Conservation (phyloP, 148 eudicot genomes). For the Agrostemma githago region DNA sequence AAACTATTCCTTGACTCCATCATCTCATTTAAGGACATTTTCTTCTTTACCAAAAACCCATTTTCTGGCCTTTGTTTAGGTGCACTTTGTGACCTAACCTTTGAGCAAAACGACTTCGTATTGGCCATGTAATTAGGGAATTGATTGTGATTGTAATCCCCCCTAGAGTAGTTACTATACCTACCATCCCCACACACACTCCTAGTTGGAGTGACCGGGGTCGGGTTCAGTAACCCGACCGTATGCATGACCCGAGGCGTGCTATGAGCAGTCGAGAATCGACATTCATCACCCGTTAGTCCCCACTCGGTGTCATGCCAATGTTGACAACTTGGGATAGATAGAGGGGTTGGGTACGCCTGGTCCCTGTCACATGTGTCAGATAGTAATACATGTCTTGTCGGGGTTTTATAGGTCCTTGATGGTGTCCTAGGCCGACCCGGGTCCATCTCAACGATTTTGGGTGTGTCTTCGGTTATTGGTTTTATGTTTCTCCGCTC, state of each 20-base stretch:
- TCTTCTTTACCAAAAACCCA: conserved; percentile 37
- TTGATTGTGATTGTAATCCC: conserved; percentile 17
- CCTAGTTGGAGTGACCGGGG: conserved; percentile 36
- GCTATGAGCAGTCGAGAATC: conserved; percentile 62
- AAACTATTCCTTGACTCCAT: conserved; percentile 71
- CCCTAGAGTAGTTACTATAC: conserved; percentile 16
- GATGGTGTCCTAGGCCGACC: conserved; percentile 46
- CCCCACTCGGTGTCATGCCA: conserved; percentile 46
- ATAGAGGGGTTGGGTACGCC: conserved; percentile 33
- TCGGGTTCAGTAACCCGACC: conserved; percentile 25
- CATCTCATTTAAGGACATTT: conserved; percentile 50
- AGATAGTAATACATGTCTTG: conserved; percentile 2
- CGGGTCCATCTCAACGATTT: conserved; percentile 63
- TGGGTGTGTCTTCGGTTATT: conserved; percentile 48
- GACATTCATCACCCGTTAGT: conserved; percentile 39
- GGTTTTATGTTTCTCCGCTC: conserved; percentile 36
- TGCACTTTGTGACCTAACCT: conserved; percentile 68
- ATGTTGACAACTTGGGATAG: conserved; percentile 40
- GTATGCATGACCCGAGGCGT: conserved; percentile 41
- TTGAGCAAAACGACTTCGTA: conserved; percentile 54
- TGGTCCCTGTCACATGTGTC: conserved; percentile 37
- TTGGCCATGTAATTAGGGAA: conserved; percentile 56
- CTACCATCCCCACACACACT: conserved; percentile 39
- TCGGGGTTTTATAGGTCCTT: conserved; percentile 23
- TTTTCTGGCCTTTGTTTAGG: conserved; percentile 59